Evolutionary conservation across 208 protist genomes (phyloP), one percentile per base, ranked within the genome.

Genomic region (Wallacemonas sp.): DNA sequence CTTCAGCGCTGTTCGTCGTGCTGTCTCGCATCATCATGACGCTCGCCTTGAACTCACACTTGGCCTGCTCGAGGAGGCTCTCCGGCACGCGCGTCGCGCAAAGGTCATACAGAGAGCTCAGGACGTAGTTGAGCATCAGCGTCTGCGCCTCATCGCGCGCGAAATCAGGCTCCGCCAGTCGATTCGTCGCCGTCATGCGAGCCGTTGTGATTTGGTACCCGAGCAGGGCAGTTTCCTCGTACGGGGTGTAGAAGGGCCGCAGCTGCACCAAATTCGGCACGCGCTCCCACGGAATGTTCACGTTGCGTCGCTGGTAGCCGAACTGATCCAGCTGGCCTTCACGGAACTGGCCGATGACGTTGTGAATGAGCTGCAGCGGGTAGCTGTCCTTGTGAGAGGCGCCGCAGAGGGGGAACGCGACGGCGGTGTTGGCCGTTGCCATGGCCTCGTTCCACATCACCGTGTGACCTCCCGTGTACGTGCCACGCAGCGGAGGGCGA

Each of bases 11-110:
- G 60, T 96, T 87, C 22, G 90, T 96, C n/a, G 94, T 98, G 64
- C 93, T 95, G 73, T 99, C 98, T 19, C 96, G 82, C 80, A 95
- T 90, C 85, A 98, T 89, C 73, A 98, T 82, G 24, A 97, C 65
- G 15, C 79, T 87, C 4, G 91, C 77, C 82, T 98, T 98, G 75
- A 97, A 93, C 75, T 97, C 89, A 55, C 84, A 80, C 83, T 98
- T 98, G 36, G 95, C 97, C 64, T 94, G 77, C 75, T 96, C 86
- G 5, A 98, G 79, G 61, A 98, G 81, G 4, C 77, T 73, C 21
- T 89, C 91, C 2, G 82, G 69, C 1, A 91, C 81, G 36, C 61
- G 33, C 26, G 77, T 85, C 22, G 54, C 59, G 42, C 77, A 77
- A 28, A 95, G 75, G 61, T 94, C 86, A 70, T 86, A 82, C 21